Evolutionary conservation across 192 early-diverging fungal species (phyloP).

Genomic region (Chytriomyces confervae): DNA sequence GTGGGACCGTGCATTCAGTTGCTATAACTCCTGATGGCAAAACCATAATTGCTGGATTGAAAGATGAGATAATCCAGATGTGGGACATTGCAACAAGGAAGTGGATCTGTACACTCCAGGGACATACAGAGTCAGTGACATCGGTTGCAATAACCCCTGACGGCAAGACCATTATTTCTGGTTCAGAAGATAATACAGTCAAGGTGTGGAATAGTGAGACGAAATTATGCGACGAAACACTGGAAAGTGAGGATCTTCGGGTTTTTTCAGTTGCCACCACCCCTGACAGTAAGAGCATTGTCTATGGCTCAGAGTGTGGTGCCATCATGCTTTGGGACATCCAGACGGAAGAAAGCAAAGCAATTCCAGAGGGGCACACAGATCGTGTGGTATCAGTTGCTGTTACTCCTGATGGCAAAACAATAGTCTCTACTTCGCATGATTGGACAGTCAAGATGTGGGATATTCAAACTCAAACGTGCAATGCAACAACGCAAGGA

Average conservation of each 20-base stretch:
- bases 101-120: too few relatives aligned
- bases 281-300: conserved; percentile 1
- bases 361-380: not conserved
- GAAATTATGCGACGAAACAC: conserved; percentile 1
- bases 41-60: not conserved
- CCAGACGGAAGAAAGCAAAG: not conserved
- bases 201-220: conserved; percentile 36
- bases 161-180: conserved; percentile 34
- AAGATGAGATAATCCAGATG: too few relatives aligned
- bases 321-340: not conserved
- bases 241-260: conserved; percentile 12
- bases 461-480: conserved; percentile 30
- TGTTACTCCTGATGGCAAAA: conserved; percentile 17
- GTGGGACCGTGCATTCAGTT: too few relatives aligned
- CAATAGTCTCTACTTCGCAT: conserved; percentile 24
- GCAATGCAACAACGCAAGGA: conserved; percentile 11
- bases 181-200: conserved; percentile 41
- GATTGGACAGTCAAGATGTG: conserved; percentile 37
- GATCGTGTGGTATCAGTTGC: conserved; percentile 13
- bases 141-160: not conserved
- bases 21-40: not conserved
- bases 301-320: conserved; percentile 20
- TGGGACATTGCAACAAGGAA: too few relatives aligned
- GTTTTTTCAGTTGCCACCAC: conserved; percentile 14
- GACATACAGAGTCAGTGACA: not conserved